phyloP scores from a whole-genome alignment of 2,329 filamentous ascomycete species.

The Paracamarosporium sp. region DNA sequence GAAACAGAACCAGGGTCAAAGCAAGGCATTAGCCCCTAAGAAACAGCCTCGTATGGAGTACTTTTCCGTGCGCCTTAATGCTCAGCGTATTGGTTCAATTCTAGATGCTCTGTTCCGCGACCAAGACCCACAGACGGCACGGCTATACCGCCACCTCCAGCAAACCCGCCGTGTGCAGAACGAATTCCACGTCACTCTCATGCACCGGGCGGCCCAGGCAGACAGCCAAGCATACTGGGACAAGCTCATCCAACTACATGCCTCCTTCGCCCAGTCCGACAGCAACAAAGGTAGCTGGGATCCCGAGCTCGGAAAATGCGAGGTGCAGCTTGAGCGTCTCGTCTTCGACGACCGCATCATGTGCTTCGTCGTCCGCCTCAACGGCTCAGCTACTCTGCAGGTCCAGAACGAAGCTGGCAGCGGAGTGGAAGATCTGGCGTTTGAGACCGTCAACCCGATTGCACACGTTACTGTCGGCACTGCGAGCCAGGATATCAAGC shows the following conservation, averaged over 20 bases:
- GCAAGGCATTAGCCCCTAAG: constrained; percentile 55
- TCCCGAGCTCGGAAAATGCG: constrained; percentile 67
- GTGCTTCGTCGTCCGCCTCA: constrained; percentile 80
- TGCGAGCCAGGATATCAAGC: constrained; percentile 75
- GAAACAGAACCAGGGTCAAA: constrained; percentile 25
- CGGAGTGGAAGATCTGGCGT: constrained; percentile 56
- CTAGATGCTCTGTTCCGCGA: constrained; percentile 75
- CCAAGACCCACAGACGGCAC: constrained; percentile 60
- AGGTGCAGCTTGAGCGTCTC: constrained; percentile 68
- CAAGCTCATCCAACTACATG: constrained; percentile 69
- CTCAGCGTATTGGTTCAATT: constrained; percentile 59
- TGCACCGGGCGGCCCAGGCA: constrained; percentile 74
- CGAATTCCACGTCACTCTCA: constrained; percentile 93
- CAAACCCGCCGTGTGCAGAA: constrained; percentile 76
- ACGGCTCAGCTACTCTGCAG: constrained; percentile 34
- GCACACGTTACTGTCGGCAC: constrained; percentile 94
- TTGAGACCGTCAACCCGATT: constrained; percentile 74
- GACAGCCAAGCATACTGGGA: constrained; percentile 76
- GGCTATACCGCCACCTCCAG: constrained; percentile 78
- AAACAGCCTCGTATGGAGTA: constrained; percentile 65
- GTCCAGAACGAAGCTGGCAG: constrained; percentile 23
- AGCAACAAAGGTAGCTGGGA: constrained; percentile 50
- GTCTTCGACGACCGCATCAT: constrained; percentile 89
- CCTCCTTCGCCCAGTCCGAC: constrained; percentile 29
- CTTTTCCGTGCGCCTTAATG: constrained; percentile 65